A percentile compares a stretch with the other conserved stretches of the same genome.
Evolutionary conservation across 495 filamentous ascomycete species (phyloP).

Genomic region (Xylaria flabelliformis): DNA sequence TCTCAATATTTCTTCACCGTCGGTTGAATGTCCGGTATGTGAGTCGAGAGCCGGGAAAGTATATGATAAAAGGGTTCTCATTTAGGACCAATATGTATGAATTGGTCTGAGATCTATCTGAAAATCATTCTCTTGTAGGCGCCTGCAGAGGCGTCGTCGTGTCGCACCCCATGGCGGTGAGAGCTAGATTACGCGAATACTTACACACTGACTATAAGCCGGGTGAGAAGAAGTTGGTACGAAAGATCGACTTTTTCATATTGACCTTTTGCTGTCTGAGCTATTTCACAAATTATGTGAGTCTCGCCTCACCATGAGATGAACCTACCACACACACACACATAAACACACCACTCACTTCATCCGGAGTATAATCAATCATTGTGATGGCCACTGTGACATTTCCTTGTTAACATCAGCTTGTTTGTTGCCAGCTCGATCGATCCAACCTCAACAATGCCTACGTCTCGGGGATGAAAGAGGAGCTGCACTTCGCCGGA

Average conservation of each 20-base stretch:
- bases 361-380: conserved; percentile 21
- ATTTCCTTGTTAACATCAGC: background rate
- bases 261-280: conserved; percentile 68
- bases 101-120: background rate
- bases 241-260: conserved; percentile 70
- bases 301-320: conserved; percentile 17
- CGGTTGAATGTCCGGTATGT: background rate
- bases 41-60: background rate
- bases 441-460: conserved; percentile 66
- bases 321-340: background rate
- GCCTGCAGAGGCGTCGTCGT: background rate
- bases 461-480: conserved; percentile 71
- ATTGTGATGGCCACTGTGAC: conserved; percentile 22
- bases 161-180: conserved; percentile 28
- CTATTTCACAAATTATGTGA: conserved; percentile 58
- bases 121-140: background rate
- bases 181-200: conserved; percentile 38
- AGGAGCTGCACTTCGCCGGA: conserved; percentile 62
- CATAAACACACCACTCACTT: background rate
- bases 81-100: background rate
- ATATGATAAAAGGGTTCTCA: background rate
- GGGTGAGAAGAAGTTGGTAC: conserved; percentile 56
- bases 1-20: background rate
- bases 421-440: conserved; percentile 49
- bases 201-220: conserved; percentile 45